Percentiles rank a stretch among this genome's conserved stretches.
Conservation (phyloP, 805 yeast genomes). For the Hemisphaericaspora nanyangensis region DNA sequence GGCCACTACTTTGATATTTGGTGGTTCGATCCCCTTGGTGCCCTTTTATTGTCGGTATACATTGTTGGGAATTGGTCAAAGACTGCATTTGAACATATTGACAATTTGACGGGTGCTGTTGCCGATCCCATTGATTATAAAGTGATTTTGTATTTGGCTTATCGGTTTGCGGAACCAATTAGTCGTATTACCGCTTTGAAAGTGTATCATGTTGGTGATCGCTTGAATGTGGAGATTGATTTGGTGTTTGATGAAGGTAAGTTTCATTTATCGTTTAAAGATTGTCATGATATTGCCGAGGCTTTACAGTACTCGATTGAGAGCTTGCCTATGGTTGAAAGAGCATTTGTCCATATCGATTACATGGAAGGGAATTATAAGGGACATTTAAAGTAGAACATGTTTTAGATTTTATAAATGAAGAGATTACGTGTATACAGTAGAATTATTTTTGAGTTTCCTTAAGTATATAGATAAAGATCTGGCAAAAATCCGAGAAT, state of each 20-base stretch:
- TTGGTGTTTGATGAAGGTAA: slow-evolving; percentile 48
- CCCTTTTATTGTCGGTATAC: slow-evolving; percentile 57
- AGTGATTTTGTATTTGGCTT: slow-evolving; percentile 62
- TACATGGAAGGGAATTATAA: slow-evolving; percentile 45
- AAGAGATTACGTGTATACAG: background rate
- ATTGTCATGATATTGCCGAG: slow-evolving; percentile 78
- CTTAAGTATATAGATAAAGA: too few species aligned
- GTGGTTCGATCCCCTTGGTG: slow-evolving; percentile 79
- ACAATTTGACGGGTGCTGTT: slow-evolving; percentile 70
- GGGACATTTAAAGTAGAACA: slow-evolving; percentile 37
- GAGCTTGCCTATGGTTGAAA: slow-evolving; percentile 69
- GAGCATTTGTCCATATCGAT: slow-evolving; percentile 81
- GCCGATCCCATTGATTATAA: slow-evolving; percentile 62
- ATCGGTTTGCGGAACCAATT: slow-evolving; percentile 66
- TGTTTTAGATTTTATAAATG: background rate
- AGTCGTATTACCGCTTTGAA: slow-evolving; percentile 60
- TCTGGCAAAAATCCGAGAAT: too few species aligned
- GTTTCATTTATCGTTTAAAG: slow-evolving; percentile 49
- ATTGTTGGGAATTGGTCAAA: slow-evolving; percentile 60
- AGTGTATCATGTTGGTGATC: slow-evolving; percentile 77
- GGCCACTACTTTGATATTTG: slow-evolving; percentile 53
- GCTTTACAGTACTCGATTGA: slow-evolving; percentile 78
- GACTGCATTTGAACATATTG: slow-evolving; percentile 68
- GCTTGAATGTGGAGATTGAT: slow-evolving; percentile 73
- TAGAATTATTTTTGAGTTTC: too few species aligned